Percentiles rank a stretch among this genome's conserved stretches.
phyloP scores from a whole-genome alignment of 768 basidiomycete species.

The Amanita fuliginea region DNA sequence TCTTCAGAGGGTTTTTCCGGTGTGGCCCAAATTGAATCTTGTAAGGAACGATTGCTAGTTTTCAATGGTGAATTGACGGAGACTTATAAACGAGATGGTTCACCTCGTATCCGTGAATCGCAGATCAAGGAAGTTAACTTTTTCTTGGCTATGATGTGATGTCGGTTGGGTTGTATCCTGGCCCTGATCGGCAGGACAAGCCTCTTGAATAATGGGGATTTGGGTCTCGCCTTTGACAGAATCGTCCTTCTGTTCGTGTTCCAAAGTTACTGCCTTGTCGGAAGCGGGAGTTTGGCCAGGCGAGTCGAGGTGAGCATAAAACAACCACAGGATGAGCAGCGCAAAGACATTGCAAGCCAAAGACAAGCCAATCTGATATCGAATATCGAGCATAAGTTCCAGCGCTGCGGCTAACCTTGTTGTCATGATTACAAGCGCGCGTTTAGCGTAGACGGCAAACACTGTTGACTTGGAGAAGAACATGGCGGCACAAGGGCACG shows the following conservation, averaged over 20 bases:
- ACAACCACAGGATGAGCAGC: neutral
- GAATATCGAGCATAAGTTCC: neutral
- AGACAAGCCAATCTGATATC: neutral
- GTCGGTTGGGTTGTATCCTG: neutral
- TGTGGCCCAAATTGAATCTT: constrained; percentile 6
- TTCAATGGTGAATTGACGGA: neutral
- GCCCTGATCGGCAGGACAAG: neutral
- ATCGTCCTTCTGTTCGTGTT: neutral
- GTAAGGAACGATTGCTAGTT: constrained; percentile 5
- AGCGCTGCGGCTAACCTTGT: neutral
- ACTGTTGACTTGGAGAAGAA: neutral
- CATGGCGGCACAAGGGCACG: neutral
- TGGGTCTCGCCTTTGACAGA: neutral
- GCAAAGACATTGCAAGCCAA: neutral
- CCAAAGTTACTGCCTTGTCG: neutral
- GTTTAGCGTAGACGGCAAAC: neutral
- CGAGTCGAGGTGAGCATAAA: neutral
- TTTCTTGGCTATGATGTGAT: neutral
- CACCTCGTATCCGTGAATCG: constrained; percentile 3
- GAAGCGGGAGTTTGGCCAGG: neutral
- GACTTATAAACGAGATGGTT: neutral
- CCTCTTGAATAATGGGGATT: neutral
- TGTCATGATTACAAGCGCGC: neutral
- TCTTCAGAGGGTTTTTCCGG: neutral
- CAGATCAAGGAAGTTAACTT: constrained; percentile 2